A percentile compares a stretch with the other conserved stretches of the same genome.
Conservation (phyloP, 2,329 filamentous ascomycete genomes). For the Penicillium sp. region DNA sequence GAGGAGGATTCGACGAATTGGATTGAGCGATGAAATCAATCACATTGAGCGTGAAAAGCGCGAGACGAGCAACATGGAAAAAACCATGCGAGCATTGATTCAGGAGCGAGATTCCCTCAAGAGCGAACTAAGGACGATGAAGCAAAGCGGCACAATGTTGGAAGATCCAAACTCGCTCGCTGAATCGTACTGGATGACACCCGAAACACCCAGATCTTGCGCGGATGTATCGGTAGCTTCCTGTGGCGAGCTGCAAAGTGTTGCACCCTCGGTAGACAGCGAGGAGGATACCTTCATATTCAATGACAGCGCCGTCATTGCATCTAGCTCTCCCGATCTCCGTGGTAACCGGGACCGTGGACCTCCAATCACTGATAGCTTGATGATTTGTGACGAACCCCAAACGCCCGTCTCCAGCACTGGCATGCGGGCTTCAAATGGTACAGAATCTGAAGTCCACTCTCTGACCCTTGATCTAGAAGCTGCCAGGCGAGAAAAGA, state of each 20-base stretch:
- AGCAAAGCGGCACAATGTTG: slow-evolving; percentile 7
- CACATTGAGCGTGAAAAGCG: slow-evolving; percentile 42
- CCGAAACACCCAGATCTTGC: slow-evolving; percentile 19
- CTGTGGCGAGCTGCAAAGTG: slow-evolving; percentile 1
- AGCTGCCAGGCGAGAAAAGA: slow-evolving; percentile 39
- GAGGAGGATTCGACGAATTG: slow-evolving; percentile 44
- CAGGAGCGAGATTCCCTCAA: slow-evolving; percentile 30
- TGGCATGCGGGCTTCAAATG: background rate
- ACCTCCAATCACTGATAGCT: slow-evolving; percentile 18
- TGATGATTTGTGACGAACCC: slow-evolving; percentile 14
- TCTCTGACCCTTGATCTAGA: slow-evolving; percentile 39
- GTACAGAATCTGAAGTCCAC: slow-evolving; percentile 26
- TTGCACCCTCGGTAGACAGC: background rate
- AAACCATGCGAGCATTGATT: slow-evolving; percentile 24
- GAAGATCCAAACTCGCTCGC: slow-evolving; percentile 12
- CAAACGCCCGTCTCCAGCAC: background rate
- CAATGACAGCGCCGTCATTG: slow-evolving; percentile 30
- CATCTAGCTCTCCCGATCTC: slow-evolving; percentile 34
- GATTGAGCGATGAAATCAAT: slow-evolving; percentile 48
- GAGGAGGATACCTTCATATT: slow-evolving; percentile 30
- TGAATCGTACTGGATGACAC: slow-evolving; percentile 18
- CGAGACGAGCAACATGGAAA: slow-evolving; percentile 25
- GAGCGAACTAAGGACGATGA: slow-evolving; percentile 26
- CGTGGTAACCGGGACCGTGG: slow-evolving; percentile 15
- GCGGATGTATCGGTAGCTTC: slow-evolving; percentile 22